Conservation (phyloP, 169 alveolate genomes). For the Gregarina niphandrodes region DNA sequence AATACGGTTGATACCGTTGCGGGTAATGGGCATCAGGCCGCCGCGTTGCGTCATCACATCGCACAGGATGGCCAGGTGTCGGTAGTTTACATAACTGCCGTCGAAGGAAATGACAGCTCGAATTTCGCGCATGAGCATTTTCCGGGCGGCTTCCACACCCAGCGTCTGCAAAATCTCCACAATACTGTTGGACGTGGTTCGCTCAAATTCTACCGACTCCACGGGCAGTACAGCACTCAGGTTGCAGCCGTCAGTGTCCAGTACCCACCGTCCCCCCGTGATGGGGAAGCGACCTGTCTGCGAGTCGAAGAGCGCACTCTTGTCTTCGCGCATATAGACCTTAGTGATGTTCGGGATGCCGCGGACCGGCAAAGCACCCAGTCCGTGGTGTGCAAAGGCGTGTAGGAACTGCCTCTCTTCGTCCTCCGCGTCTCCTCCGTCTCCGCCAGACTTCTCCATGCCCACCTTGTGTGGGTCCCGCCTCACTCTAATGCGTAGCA, state of each 20-base stretch:
- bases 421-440: conserved; percentile 24
- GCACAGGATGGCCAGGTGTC: conserved; percentile 89
- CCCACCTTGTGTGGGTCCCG: too few relatives aligned
- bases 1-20: conserved; percentile 97
- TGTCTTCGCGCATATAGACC: conserved; percentile 84
- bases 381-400: conserved; percentile 48
- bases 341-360: conserved; percentile 64
- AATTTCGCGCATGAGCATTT: conserved; percentile 76
- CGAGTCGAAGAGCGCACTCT: conserved; percentile 54
- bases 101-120: conserved; percentile 49
- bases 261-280: conserved; percentile 74
- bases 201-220: conserved; percentile 59
- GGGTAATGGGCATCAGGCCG: conserved; percentile 81
- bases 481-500: conserved; percentile 68
- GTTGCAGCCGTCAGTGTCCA: conserved; percentile 96
- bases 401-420: conserved; percentile 57
- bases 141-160: conserved; percentile 98
- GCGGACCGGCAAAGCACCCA: conserved; percentile 44
- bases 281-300: conserved; percentile 52
- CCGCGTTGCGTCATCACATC: conserved; percentile 99
- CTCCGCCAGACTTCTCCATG: background rate
- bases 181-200: conserved; percentile 85
- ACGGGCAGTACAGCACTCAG: conserved; percentile 62
- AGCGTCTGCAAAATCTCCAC: conserved; percentile 73
- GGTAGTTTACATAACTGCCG: conserved; percentile 77